These are phyloP conservation scores for Malbranchea zuffiana DNA, from an alignment of 2,329 filamentous ascomycete species.

Conservation along the genomic window DNA sequence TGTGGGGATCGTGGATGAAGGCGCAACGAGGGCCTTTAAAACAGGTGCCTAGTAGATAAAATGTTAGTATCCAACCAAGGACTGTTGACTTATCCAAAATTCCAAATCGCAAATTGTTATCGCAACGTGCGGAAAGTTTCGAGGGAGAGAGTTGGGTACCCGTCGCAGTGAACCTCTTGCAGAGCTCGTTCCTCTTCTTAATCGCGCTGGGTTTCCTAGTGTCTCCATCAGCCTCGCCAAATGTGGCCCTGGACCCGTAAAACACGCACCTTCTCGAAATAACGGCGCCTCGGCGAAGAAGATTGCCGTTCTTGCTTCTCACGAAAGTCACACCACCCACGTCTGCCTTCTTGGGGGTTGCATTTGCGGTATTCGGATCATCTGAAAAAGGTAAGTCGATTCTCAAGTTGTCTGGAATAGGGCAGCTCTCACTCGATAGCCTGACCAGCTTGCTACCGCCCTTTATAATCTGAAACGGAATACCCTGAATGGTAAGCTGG, in stretches of 20 bases:
- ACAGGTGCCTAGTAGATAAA: constrained; percentile 59
- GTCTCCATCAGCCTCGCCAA: constrained; percentile 13
- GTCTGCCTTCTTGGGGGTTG: constrained; percentile 61
- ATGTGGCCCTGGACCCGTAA: not conserved
- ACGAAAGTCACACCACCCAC: constrained; percentile 73
- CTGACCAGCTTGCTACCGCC: constrained; percentile 76
- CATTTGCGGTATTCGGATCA: constrained; percentile 49
- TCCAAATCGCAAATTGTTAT: constrained; percentile 2
- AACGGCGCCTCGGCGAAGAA: constrained; percentile 65
- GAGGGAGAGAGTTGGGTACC: constrained; percentile 38
- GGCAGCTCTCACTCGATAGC: constrained; percentile 50
- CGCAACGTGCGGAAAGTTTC: constrained; percentile 1
- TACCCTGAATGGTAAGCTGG: constrained; percentile 58
- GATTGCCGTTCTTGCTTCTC: constrained; percentile 77
- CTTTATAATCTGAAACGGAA: constrained; percentile 61
- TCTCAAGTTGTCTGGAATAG: constrained; percentile 14
- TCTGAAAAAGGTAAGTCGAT: constrained; percentile 40
- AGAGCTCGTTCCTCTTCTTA: constrained; percentile 62
- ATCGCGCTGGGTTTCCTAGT: constrained; percentile 37
- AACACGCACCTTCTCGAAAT: constrained; percentile 61
- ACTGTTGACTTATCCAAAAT: constrained; percentile 6
- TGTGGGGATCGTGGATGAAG: constrained; percentile 72
- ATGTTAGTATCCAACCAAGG: constrained; percentile 20
- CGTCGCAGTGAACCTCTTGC: constrained; percentile 52
- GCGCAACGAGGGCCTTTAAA: constrained; percentile 68